phyloP scores from a whole-genome alignment of 2,329 filamentous ascomycete species.

The Botrytis cinerea region DNA sequence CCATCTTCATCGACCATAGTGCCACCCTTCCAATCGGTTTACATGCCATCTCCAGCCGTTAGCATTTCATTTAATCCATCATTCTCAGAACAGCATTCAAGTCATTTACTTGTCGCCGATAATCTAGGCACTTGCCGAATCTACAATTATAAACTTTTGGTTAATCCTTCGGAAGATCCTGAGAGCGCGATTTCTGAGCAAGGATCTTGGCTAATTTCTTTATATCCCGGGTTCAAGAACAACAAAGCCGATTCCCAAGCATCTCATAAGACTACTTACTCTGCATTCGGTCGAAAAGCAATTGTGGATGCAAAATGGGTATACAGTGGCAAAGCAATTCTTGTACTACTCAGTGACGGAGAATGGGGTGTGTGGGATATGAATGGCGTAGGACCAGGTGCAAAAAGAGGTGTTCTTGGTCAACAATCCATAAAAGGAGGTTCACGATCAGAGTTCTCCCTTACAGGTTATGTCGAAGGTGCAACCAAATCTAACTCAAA shows the following conservation, averaged over 20 bases:
- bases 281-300: conserved; percentile 53
- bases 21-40: conserved; percentile 62
- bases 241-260: conserved; percentile 30
- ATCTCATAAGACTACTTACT: conserved; percentile 51
- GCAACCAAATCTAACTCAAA: conserved; percentile 42
- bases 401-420: conserved; percentile 46
- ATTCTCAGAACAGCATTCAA: conserved; percentile 45
- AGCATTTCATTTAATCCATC: conserved; percentile 63
- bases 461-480: conserved; percentile 61
- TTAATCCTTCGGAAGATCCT: conserved; percentile 50
- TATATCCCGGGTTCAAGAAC: conserved; percentile 49
- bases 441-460: conserved; percentile 58
- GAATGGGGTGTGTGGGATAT: conserved; percentile 71
- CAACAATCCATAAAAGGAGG: conserved; percentile 52
- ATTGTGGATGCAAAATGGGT: conserved; percentile 66
- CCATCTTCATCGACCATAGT: conserved; percentile 38
- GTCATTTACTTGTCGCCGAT: conserved; percentile 59
- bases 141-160: conserved; percentile 60
- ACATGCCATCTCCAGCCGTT: conserved; percentile 55
- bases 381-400: conserved; percentile 56
- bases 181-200: conserved; percentile 44
- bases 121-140: conserved; percentile 59
- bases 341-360: conserved; percentile 61
- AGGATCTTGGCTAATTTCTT: conserved; percentile 64
- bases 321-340: conserved; percentile 58